Conservation (phyloP, 495 filamentous ascomycete genomes). For the Aspergillus sclerotiicarbonarius region DNA sequence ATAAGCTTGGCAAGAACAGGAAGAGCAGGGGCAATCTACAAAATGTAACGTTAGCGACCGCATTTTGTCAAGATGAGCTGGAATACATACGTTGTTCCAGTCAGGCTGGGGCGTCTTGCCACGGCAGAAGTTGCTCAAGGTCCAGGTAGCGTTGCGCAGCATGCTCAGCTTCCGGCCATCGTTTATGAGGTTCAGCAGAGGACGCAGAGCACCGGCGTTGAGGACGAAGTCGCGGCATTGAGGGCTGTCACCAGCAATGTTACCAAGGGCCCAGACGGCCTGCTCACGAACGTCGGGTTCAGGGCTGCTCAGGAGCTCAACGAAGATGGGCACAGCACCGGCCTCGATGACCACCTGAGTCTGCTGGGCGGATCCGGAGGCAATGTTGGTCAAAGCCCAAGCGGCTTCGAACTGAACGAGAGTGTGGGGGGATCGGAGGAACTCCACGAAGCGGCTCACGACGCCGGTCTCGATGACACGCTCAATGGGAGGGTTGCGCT, state of each 20-base stretch:
- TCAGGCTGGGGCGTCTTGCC: conserved; percentile 99
- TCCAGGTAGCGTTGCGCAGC: conserved; percentile 99
- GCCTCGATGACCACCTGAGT: conserved; percentile 99
- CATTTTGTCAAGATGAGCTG: neutral
- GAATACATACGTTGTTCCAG: conserved; percentile 75
- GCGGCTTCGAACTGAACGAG: conserved; percentile 99
- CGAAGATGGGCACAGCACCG: conserved; percentile 97
- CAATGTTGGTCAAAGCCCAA: conserved; percentile 99
- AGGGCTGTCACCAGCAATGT: conserved; percentile 98
- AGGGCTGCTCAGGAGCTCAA: conserved; percentile 89
- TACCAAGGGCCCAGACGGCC: conserved; percentile 97
- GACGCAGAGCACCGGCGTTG: conserved; percentile 82
- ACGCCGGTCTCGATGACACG: conserved; percentile 99
- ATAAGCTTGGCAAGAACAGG: conserved; percentile 95
- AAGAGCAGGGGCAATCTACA: conserved; percentile 89
- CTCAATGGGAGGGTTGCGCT: conserved; percentile 98
- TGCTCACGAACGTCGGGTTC: conserved; percentile 99
- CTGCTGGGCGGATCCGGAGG: conserved; percentile 93
- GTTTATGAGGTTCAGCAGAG: conserved; percentile 82
- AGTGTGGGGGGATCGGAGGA: conserved; percentile 96
- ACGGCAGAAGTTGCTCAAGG: conserved; percentile 99
- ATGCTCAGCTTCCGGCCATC: conserved; percentile 99
- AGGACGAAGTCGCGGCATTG: conserved; percentile 95
- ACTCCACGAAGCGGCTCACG: conserved; percentile 95
- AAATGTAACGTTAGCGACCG: conserved; percentile 17